Conservation (phyloP, 257 asterid genomes). For the Nicotiana otophora region DNA sequence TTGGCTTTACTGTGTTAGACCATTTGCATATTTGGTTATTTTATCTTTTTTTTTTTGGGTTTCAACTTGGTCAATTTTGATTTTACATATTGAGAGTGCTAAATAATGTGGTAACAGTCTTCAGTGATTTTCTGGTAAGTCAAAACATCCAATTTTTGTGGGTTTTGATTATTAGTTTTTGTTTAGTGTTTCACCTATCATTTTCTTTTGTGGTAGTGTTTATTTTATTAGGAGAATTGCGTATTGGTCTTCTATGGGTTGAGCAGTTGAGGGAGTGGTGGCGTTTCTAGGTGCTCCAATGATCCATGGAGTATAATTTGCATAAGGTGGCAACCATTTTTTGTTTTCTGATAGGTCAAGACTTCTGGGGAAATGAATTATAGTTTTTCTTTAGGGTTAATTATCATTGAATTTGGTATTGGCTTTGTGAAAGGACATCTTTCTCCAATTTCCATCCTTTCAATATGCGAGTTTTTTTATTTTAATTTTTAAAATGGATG, state of each 20-base stretch:
- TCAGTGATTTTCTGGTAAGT: background rate
- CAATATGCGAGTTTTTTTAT: background rate
- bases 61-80: background rate
- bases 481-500: background rate
- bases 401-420: background rate
- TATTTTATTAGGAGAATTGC: background rate
- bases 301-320: background rate
- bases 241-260: background rate
- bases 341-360: background rate
- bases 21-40: background rate
- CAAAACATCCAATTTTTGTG: background rate
- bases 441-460: background rate
- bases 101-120: background rate
- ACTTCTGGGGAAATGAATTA: background rate
- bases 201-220: background rate
- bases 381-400: background rate
- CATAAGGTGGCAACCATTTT: background rate
- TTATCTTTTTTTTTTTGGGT: background rate
- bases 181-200: background rate
- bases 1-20: background rate
- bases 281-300: background rate
- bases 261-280: background rate
- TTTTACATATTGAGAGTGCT: too few species aligned
- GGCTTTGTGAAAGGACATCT: background rate
- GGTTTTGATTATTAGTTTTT: background rate